These are phyloP conservation scores for Backusella mclennaniae DNA, from an alignment of 192 early-diverging fungal species.

Conservation along the genomic window DNA sequence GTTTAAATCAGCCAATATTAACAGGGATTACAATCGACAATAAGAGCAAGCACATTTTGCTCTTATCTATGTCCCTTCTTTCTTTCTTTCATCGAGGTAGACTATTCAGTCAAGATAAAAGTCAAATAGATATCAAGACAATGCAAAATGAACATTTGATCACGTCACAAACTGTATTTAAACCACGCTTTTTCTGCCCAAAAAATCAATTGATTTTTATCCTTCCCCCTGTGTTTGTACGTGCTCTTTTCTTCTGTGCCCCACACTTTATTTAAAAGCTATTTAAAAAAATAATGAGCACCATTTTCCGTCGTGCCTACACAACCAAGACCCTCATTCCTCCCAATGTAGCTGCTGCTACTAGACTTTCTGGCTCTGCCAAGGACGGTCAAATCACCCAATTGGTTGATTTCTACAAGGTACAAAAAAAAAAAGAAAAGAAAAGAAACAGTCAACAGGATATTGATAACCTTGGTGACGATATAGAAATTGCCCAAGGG, in stretches of 20 bases:
- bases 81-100: too few relatives aligned
- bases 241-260: neutral
- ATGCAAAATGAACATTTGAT: neutral
- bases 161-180: neutral
- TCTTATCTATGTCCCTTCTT: too few relatives aligned
- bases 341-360: constrained; percentile 69
- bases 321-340: constrained; percentile 62
- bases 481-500: constrained; percentile 69
- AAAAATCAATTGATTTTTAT: neutral
- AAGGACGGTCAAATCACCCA: constrained; percentile 57
- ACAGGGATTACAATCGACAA: too few relatives aligned
- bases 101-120: neutral
- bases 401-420: constrained; percentile 72
- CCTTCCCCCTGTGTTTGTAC: neutral
- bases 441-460: too few relatives aligned
- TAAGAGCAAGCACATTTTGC: too few relatives aligned
- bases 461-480: too few relatives aligned
- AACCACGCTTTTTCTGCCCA: neutral
- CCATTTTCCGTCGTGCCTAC: constrained; percentile 44
- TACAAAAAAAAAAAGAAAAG: neutral
- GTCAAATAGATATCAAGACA: neutral
- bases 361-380: constrained; percentile 53
- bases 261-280: neutral
- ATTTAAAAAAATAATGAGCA: constrained; percentile 21
- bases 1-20: too few relatives aligned